Evolutionary conservation across 1,139 yeast species (phyloP).

Genomic region (Scheffersomyces titani): DNA sequence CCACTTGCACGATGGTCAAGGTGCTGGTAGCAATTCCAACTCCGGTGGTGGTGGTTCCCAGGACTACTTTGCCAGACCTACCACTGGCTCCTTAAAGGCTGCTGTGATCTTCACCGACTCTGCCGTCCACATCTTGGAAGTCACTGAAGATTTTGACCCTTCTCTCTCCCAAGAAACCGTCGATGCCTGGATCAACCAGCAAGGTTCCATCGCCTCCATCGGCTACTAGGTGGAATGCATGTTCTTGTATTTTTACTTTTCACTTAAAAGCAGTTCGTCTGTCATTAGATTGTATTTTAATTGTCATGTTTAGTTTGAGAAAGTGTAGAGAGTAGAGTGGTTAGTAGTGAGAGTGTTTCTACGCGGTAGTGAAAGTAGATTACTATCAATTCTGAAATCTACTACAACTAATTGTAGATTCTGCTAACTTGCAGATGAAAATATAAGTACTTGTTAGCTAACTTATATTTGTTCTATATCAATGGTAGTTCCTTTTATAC

Average conservation of each 20-base stretch:
- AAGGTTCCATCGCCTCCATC: conserved; percentile 50
- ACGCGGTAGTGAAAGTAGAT: too few relatives aligned
- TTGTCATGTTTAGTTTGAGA: not conserved
- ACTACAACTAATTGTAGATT: too few relatives aligned
- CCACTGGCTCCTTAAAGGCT: conserved; percentile 75
- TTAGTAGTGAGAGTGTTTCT: too few relatives aligned
- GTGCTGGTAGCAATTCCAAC: conserved; percentile 43
- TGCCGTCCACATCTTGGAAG: conserved; percentile 58
- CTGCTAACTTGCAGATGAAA: too few relatives aligned
- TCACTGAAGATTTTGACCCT: conserved; percentile 59
- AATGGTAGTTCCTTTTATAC: too few relatives aligned
- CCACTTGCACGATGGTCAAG: conserved; percentile 89
- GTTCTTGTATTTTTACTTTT: not conserved
- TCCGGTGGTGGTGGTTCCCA: conserved; percentile 83
- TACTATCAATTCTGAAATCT: too few relatives aligned
- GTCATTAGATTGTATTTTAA: not conserved
- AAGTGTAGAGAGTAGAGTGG: not conserved
- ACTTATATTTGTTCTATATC: too few relatives aligned
- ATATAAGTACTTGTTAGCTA: too few relatives aligned
- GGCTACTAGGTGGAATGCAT: conserved; percentile 4
- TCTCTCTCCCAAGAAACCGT: conserved; percentile 57
- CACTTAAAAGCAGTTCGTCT: not conserved
- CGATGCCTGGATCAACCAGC: conserved; percentile 49
- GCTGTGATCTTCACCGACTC: conserved; percentile 72
- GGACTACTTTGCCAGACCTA: conserved; percentile 87